A percentile compares a stretch with the other conserved stretches of the same genome.
Evolutionary conservation across 2,329 filamentous ascomycete genomes (phyloP).

Genomic region (Pochonia chlamydosporia): DNA sequence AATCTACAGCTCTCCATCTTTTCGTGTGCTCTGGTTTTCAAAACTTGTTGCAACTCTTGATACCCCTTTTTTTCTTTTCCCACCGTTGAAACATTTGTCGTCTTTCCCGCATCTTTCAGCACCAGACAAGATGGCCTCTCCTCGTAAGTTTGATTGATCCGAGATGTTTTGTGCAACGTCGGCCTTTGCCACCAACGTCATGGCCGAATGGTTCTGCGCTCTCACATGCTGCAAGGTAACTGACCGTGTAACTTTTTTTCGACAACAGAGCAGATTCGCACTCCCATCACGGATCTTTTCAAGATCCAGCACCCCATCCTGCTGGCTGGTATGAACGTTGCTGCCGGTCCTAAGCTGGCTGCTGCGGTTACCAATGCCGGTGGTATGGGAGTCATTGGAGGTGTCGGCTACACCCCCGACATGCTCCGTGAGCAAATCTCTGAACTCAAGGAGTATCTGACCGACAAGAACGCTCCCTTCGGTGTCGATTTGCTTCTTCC

Average conservation of each 20-base stretch:
- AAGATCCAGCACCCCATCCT: conserved; percentile 96
- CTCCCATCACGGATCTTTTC: conserved; percentile 89
- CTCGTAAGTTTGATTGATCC: conserved; percentile 14
- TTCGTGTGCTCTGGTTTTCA: neutral
- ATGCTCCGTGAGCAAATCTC: conserved; percentile 94
- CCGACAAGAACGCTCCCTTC: conserved; percentile 90
- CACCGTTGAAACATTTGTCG: neutral
- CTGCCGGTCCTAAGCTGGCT: conserved; percentile 90
- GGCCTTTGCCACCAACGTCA: neutral
- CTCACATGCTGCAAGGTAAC: neutral
- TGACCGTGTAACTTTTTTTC: neutral
- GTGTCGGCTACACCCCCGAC: conserved; percentile 91
- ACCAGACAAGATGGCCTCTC: conserved; percentile 10
- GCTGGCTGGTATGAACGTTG: conserved; percentile 98
- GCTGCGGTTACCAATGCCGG: conserved; percentile 96
- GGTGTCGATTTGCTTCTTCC: conserved; percentile 91
- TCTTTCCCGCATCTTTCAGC: neutral
- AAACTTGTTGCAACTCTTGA: neutral
- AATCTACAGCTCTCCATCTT: neutral
- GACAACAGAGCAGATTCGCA: conserved; percentile 59
- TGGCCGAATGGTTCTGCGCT: neutral
- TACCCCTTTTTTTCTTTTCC: neutral
- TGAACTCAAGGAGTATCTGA: conserved; percentile 83
- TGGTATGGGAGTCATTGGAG: conserved; percentile 92
- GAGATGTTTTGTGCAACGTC: neutral